phyloP scores from a whole-genome alignment of 768 basidiomycete genomes.

The Coprinopsis marcescibilis region DNA sequence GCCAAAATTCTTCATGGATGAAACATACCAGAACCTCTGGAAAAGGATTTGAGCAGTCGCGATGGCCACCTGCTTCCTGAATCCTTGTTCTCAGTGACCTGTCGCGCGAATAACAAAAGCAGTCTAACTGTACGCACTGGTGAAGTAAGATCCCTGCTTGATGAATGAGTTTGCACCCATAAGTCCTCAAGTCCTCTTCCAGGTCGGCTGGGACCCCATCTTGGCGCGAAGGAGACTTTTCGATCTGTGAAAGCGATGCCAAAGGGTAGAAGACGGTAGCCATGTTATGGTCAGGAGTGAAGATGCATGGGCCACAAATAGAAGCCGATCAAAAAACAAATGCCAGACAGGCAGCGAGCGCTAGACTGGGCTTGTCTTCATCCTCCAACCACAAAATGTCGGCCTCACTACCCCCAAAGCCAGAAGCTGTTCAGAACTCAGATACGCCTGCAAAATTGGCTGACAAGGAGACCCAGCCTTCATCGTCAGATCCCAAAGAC shows the following conservation, averaged over 20 bases:
- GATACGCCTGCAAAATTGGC: no score
- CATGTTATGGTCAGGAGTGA: conserved; percentile 25
- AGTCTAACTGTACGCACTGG: conserved; percentile 52
- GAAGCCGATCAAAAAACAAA: not conserved
- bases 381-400: conserved; percentile 10
- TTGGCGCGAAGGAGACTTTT: conserved; percentile 70
- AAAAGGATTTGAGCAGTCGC: conserved; percentile 95
- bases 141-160: conserved; percentile 88
- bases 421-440: conserved; percentile 17
- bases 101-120: not conserved
- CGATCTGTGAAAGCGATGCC: conserved; percentile 74
- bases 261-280: conserved; percentile 65
- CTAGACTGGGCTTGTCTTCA: conserved; percentile 8
- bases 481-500: not conserved
- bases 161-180: conserved; percentile 92
- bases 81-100: not conserved
- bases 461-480: no score
- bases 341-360: not conserved
- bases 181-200: conserved; percentile 85
- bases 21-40: conserved; percentile 95
- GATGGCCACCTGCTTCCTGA: conserved; percentile 92
- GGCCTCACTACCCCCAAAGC: conserved; percentile 32
- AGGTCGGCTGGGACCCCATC: conserved; percentile 79
- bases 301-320: not conserved
- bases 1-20: conserved; percentile 91